These are phyloP conservation scores for Plantago major DNA, from an alignment of 257 asterid species.

Conservation along the genomic window DNA sequence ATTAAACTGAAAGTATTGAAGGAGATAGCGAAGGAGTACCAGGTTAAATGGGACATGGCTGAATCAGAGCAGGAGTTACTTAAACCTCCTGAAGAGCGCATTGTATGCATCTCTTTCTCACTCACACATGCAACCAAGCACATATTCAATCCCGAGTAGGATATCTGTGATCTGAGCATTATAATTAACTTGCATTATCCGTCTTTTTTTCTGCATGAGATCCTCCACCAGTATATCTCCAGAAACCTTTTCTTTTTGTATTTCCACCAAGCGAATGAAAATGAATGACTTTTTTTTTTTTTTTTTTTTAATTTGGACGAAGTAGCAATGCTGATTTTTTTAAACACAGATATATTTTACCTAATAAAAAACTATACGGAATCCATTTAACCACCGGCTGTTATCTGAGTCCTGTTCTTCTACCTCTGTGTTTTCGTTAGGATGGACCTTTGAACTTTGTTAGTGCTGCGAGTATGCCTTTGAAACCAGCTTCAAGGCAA, in stretches of 20 bases:
- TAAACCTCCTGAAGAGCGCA: slow-evolving; percentile 85
- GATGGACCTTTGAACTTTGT: slow-evolving; percentile 68
- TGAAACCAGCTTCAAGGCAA: slow-evolving; percentile 47
- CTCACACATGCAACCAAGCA: background rate
- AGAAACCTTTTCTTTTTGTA: too few species aligned
- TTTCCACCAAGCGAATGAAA: too few species aligned
- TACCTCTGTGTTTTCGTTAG: slow-evolving; percentile 29
- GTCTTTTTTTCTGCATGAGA: too few species aligned
- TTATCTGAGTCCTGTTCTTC: background rate
- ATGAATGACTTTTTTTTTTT: too few species aligned
- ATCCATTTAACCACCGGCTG: background rate
- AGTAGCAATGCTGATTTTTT: too few species aligned
- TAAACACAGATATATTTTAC: too few species aligned
- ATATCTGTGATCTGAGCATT: too few species aligned
- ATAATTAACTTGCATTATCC: too few species aligned
- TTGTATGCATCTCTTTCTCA: slow-evolving; percentile 35
- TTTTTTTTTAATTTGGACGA: too few species aligned
- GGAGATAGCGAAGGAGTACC: slow-evolving; percentile 94
- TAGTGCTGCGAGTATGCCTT: slow-evolving; percentile 69
- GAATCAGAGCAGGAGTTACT: slow-evolving; percentile 84
- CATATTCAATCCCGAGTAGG: too few species aligned
- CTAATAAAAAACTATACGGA: too few species aligned
- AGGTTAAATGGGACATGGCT: slow-evolving; percentile 78
- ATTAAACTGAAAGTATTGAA: slow-evolving; percentile 70
- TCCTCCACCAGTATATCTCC: too few species aligned